phyloP scores from a whole-genome alignment of 139 green algal species.

The Coccomyxa sp. region DNA sequence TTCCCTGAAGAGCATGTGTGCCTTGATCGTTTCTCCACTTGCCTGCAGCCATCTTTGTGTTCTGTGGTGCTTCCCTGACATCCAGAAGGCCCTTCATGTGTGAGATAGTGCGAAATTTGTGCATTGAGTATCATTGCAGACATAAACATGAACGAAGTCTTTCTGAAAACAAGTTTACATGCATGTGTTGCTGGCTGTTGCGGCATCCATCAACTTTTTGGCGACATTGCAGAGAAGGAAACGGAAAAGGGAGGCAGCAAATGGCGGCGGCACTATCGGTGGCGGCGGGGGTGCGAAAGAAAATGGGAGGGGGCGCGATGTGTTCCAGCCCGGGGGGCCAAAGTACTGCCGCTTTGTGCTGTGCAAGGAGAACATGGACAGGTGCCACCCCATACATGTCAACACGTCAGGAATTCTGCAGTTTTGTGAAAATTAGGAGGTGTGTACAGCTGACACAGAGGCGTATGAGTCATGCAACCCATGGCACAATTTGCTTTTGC shows the following conservation, averaged over 20 bases:
- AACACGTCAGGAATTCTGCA: conserved; percentile 18
- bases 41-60: no score
- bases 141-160: no score
- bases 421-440: no score
- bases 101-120: no score
- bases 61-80: no score
- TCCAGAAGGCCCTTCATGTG: no score
- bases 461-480: no score
- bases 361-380: conserved; percentile 91
- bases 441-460: no score
- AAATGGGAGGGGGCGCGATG: conserved; percentile 30
- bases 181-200: conserved; percentile 3
- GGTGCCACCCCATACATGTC: conserved; percentile 33
- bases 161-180: neutral
- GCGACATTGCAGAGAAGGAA: conserved; percentile 9
- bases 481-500: no score
- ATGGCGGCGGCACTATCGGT: neutral
- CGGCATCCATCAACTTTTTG: neutral
- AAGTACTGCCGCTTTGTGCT: conserved; percentile 68
- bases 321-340: conserved; percentile 14
- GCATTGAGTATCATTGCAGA: no score
- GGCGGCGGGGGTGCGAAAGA: neutral
- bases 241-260: neutral
- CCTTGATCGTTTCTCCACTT: neutral
- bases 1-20: neutral